phyloP scores from a whole-genome alignment of 345 rosid species.

The Sisymbrium irio region DNA sequence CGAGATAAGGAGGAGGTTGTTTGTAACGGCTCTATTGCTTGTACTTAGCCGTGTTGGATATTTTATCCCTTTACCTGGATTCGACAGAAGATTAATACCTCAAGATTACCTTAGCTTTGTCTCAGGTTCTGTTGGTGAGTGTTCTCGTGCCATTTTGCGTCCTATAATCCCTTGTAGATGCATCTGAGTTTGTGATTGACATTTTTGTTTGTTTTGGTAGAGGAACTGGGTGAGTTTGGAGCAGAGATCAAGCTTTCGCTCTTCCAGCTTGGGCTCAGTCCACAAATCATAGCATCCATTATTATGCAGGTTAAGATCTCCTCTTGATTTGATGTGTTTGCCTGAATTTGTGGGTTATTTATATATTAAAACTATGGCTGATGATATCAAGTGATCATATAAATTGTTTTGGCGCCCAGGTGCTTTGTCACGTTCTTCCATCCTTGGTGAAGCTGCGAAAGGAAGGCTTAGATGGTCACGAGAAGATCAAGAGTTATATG shows the following conservation, averaged over 20 bases:
- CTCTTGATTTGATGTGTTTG: background rate
- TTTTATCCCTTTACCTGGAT: slow-evolving; percentile 91
- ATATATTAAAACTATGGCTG: background rate
- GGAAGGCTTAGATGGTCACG: slow-evolving; percentile 96
- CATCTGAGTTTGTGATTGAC: slow-evolving; percentile 2
- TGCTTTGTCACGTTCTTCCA: slow-evolving; percentile 85
- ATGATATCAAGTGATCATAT: background rate
- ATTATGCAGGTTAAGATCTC: slow-evolving; percentile 70
- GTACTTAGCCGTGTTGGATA: slow-evolving; percentile 84
- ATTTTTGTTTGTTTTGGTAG: slow-evolving; percentile 38
- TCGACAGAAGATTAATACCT: slow-evolving; percentile 78
- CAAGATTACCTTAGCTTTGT: slow-evolving; percentile 88
- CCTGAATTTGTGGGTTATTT: slow-evolving; percentile 1
- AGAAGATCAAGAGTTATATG: slow-evolving; percentile 99
- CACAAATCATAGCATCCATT: slow-evolving; percentile 83
- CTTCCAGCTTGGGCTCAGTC: slow-evolving; percentile 97
- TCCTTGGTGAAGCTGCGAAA: slow-evolving; percentile 88
- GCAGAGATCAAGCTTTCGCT: slow-evolving; percentile 81
- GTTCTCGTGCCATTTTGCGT: slow-evolving; percentile 5
- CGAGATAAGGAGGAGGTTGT: slow-evolving; percentile 86
- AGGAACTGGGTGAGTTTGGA: slow-evolving; percentile 80
- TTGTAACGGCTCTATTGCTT: slow-evolving; percentile 65
- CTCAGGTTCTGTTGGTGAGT: slow-evolving; percentile 86
- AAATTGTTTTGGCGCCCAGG: slow-evolving; percentile 41
- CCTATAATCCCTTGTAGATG: background rate